Percentiles rank a stretch among this genome's conserved stretches.
These are phyloP conservation scores for Linnemannia zychae DNA, from an alignment of 192 early-diverging fungal species.

Conservation along the genomic window DNA sequence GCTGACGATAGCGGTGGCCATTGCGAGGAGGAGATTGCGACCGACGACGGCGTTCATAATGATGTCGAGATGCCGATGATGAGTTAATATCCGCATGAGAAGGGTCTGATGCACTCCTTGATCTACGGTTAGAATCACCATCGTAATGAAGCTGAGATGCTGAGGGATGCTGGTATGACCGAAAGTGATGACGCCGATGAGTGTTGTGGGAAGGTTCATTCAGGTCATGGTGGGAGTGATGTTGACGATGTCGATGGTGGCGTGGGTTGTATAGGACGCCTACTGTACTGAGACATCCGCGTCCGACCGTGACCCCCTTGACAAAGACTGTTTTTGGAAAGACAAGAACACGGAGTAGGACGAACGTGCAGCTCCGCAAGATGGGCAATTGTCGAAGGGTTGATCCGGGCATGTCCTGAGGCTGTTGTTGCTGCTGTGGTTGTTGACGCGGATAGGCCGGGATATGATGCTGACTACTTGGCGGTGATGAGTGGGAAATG, in stretches of 20 bases:
- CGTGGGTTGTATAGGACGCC: not conserved
- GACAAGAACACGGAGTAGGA: constrained; percentile 19
- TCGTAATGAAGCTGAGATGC: not conserved
- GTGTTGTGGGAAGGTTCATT: not conserved
- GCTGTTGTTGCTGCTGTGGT: not conserved
- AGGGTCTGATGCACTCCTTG: not conserved
- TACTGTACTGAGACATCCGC: not conserved
- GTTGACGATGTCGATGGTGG: not conserved
- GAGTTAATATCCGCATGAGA: no score
- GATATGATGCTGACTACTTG: not conserved
- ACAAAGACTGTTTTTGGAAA: constrained; percentile 27
- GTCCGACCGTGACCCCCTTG: constrained; percentile 6
- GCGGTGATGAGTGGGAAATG: not conserved
- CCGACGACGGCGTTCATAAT: not conserved
- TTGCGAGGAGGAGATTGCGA: not conserved
- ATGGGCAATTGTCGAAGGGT: not conserved
- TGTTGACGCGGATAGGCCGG: not conserved
- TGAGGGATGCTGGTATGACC: constrained; percentile 5
- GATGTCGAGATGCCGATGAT: not conserved
- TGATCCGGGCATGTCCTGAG: not conserved
- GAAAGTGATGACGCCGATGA: constrained; percentile 6
- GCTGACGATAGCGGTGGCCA: not conserved
- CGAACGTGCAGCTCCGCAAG: constrained; percentile 14
- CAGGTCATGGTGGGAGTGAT: not conserved
- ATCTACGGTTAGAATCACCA: not conserved